phyloP scores from a whole-genome alignment of 2,329 filamentous ascomycete species.

The Fonsecaea nubica region DNA sequence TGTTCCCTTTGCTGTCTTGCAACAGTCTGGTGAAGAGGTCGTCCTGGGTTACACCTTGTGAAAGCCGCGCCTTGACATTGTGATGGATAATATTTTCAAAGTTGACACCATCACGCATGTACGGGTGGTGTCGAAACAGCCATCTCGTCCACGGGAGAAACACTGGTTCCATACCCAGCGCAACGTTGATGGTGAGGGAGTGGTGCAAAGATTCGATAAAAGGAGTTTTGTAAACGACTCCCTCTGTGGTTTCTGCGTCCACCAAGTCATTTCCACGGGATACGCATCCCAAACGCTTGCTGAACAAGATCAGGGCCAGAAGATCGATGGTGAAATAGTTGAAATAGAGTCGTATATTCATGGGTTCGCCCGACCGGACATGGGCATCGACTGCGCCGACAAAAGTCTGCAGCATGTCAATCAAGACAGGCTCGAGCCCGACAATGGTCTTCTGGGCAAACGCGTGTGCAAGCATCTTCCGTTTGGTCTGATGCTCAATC shows the following conservation, averaged over 20 bases:
- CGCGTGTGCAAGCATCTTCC: slow-evolving; percentile 33
- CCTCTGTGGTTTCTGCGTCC: slow-evolving; percentile 26
- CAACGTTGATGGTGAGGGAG: slow-evolving; percentile 35
- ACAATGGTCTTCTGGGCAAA: slow-evolving; percentile 38
- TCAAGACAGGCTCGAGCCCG: slow-evolving; percentile 30
- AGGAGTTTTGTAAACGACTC: slow-evolving; percentile 31
- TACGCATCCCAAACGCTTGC: slow-evolving; percentile 24
- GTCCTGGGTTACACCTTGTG: slow-evolving; percentile 8
- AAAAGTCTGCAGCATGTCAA: too few relatives aligned
- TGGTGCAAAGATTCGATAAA: slow-evolving; percentile 38
- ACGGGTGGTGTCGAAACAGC: slow-evolving; percentile 33
- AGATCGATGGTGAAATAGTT: slow-evolving; percentile 38
- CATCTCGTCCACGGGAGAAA: slow-evolving; percentile 32
- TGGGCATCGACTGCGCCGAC: too few relatives aligned
- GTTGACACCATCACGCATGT: slow-evolving; percentile 32
- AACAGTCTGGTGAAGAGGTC: slow-evolving; percentile 33
- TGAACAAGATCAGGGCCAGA: slow-evolving; percentile 25
- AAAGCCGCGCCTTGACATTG: slow-evolving; percentile 34
- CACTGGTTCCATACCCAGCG: slow-evolving; percentile 35
- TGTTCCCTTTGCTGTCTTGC: slow-evolving; percentile 21
- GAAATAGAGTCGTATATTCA: slow-evolving; percentile 33
- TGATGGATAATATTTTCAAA: slow-evolving; percentile 39
- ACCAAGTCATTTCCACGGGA: slow-evolving; percentile 31
- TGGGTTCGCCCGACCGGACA: neutral
- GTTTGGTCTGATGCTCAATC: slow-evolving; percentile 38